Evolutionary conservation across 2,329 filamentous ascomycete genomes (phyloP).

Genomic region (Aplosporella prunicola): DNA sequence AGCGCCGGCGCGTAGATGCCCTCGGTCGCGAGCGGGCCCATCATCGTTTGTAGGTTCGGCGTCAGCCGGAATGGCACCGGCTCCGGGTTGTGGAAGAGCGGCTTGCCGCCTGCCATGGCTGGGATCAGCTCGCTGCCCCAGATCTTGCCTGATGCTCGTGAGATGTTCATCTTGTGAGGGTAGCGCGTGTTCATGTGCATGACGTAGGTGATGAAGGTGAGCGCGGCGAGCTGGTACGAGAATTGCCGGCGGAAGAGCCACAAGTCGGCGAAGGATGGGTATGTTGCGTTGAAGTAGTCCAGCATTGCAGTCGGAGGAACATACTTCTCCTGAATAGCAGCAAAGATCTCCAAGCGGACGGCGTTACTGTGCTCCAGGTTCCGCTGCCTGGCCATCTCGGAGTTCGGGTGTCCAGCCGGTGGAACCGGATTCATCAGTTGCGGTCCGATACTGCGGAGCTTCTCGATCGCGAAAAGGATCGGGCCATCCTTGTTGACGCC

Average conservation of each 20-base stretch:
- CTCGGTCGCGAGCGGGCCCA: slow-evolving; percentile 92
- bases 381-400: slow-evolving; percentile 39
- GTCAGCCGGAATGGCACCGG: slow-evolving; percentile 95
- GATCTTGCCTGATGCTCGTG: slow-evolving; percentile 77
- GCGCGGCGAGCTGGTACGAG: slow-evolving; percentile 84
- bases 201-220: slow-evolving; percentile 98
- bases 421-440: slow-evolving; percentile 19
- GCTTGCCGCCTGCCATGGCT: slow-evolving; percentile 72
- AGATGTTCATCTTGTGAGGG: slow-evolving; percentile 90
- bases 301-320: slow-evolving; percentile 74
- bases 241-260: slow-evolving; percentile 98
- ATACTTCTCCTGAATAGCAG: slow-evolving; percentile 87
- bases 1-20: slow-evolving; percentile 91
- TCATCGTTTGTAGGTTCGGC: slow-evolving; percentile 88
- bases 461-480: slow-evolving; percentile 90
- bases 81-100: slow-evolving; percentile 90
- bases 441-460: slow-evolving; percentile 59
- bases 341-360: slow-evolving; percentile 82
- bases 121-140: slow-evolving; percentile 95
- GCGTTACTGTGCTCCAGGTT: slow-evolving; percentile 59
- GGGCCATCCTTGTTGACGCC: slow-evolving; percentile 91
- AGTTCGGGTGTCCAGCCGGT: slow-evolving; percentile 1
- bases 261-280: slow-evolving; percentile 85
- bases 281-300: slow-evolving; percentile 81
- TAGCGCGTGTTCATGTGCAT: slow-evolving; percentile 96